phyloP scores from a whole-genome alignment of 345 rosid genomes.

The Geranium brycei region DNA sequence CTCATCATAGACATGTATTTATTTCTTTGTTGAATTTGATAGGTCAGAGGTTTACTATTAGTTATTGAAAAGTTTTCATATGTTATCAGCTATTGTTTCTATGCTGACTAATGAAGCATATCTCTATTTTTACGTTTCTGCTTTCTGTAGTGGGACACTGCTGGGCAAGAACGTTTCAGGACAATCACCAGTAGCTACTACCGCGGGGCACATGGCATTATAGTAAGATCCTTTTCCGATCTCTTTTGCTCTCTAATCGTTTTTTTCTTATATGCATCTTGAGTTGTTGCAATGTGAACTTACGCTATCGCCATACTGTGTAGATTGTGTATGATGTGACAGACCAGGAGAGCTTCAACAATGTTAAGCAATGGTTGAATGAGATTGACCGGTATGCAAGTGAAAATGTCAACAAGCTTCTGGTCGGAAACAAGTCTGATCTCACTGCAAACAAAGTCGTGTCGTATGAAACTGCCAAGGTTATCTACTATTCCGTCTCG shows the following conservation, averaged over 20 bases:
- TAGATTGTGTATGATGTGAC: constrained; percentile 71
- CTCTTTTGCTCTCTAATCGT: background rate
- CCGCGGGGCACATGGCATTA: constrained; percentile 95
- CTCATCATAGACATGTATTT: background rate
- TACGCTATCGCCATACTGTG: constrained; percentile 2
- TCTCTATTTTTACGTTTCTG: constrained; percentile 7
- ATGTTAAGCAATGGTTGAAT: constrained; percentile 67
- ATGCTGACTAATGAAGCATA: background rate
- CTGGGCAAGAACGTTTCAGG: constrained; percentile 94
- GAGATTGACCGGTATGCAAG: constrained; percentile 71
- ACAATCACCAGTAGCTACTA: constrained; percentile 96
- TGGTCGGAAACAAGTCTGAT: constrained; percentile 65
- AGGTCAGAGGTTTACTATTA: too few relatives aligned
- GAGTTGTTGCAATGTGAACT: background rate
- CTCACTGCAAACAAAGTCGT: constrained; percentile 60
- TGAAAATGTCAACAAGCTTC: constrained; percentile 66
- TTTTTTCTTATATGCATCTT: background rate
- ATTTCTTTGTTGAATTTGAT: background rate
- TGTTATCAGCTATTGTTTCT: too few relatives aligned
- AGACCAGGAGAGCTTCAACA: constrained; percentile 71
- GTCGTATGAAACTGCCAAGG: constrained; percentile 62
- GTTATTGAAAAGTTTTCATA: too few relatives aligned
- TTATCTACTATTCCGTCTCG: constrained; percentile 7
- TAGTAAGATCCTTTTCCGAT: constrained; percentile 27
- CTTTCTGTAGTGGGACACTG: constrained; percentile 70